Conservation (phyloP, 441 rosid species). For the Kokia cookei region DNA sequence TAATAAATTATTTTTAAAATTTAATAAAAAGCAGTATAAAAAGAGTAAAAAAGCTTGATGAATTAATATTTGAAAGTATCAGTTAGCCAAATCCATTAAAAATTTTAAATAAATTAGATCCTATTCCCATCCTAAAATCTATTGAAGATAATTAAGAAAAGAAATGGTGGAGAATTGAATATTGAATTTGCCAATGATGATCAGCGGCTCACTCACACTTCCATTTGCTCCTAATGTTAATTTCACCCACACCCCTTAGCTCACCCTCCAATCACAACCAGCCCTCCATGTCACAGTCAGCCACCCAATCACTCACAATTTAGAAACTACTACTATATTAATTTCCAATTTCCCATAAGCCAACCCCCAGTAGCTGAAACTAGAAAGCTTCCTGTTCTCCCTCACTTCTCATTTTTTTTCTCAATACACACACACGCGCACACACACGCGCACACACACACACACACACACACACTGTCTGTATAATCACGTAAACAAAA, state of each 20-base stretch:
- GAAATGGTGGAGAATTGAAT: not conserved
- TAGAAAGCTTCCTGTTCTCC: constrained; percentile 17
- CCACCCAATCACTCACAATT: constrained; percentile 17
- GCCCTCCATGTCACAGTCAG: constrained; percentile 28
- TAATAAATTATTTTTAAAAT: too few relatives aligned
- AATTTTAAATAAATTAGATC: too few relatives aligned
- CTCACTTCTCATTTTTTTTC: not conserved
- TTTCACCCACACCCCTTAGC: not conserved
- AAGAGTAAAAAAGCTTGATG: too few relatives aligned
- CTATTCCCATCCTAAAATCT: not conserved
- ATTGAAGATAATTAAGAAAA: not conserved
- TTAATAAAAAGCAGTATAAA: too few relatives aligned
- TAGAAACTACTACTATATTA: constrained; percentile 1
- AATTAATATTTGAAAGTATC: too few relatives aligned
- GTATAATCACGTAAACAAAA: not conserved
- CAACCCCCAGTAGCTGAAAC: not conserved
- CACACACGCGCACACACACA: too few relatives aligned
- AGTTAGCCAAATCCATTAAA: too few relatives aligned
- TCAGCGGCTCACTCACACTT: too few relatives aligned
- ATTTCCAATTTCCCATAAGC: not conserved
- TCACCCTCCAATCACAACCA: constrained; percentile 19
- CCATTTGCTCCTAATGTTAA: not conserved
- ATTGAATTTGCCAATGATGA: constrained; percentile 7
- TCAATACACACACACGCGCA: too few relatives aligned
- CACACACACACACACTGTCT: too few relatives aligned